Base-by-base conservation (phyloP, 768 basidiomycete species). In the Baorangia bicolor region DNA sequence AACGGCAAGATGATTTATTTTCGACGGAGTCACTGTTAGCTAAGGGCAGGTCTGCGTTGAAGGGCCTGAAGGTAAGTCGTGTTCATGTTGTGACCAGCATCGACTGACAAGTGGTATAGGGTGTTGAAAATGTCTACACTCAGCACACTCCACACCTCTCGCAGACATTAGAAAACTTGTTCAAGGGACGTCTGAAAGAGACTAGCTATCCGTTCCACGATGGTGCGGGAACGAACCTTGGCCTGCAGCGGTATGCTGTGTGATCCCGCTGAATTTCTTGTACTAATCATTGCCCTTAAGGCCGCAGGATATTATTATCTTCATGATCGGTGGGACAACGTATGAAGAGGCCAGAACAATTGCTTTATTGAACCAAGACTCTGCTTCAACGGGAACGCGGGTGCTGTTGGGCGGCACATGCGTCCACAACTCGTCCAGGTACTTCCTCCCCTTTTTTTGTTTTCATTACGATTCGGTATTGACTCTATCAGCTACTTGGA, bases 71-170 rank as follows among this genome's bases (percentile, higher is more conserved):
- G 81, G 93, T 92, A 51, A 31, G 74, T 60, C 21, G n/a, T 37
- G 16, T 34, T 38, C 13, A 9, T 18, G 9, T 34, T 27, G 28
- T 33, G 21, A 42, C 31, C 8, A 33, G 23, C 18, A 44, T n/a
- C 18, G 51, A 21, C 45, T 59, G 41, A 67, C 54, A 31, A 33
- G 48, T 57, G 25, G 34, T 59, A 4, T 52, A 95, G 92, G 97
- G 97, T 3, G 96, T 98, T 5, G 97, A 99, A 74, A 99, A 99
- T 65, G 95, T 98, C 16, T 99, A 98, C 69, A 99, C 94, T 53
- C 97, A 98, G 63, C 97, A 98, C 64, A 87, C 86, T 16, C 97
- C 97, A 8, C 94, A 95, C 71, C 77, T 99, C 6, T 86, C 90
- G 1, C 89, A 97, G 66, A 98, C 96, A 3, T 74, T 98, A 16